These are phyloP conservation scores for Aphanomyces euteiches DNA, from an alignment of 352 stramenopile species.

Conservation along the genomic window DNA sequence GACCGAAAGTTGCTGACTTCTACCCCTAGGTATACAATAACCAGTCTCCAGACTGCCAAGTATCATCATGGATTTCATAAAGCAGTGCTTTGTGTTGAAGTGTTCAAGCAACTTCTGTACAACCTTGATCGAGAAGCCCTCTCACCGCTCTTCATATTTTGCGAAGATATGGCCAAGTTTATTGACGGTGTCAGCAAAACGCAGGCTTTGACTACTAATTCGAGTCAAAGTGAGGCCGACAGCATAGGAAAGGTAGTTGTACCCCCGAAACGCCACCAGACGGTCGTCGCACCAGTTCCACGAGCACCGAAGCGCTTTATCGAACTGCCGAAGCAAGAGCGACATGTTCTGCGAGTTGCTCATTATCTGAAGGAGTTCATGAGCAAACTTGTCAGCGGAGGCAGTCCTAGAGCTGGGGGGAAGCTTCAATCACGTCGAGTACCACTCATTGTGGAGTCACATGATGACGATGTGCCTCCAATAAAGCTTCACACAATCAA, in stretches of 20 bases:
- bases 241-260: not conserved
- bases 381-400: not conserved
- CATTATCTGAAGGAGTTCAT: slow-evolving; percentile 14
- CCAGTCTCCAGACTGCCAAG: not conserved
- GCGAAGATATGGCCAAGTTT: not conserved
- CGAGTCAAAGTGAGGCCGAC: not conserved
- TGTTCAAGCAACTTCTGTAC: slow-evolving; percentile 17
- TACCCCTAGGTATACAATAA: slow-evolving; percentile 8
- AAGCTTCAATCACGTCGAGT: slow-evolving; percentile 8
- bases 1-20: not conserved
- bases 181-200: not conserved
- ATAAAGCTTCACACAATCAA: slow-evolving; percentile 1
- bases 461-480: no score
- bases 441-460: not conserved
- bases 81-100: slow-evolving; percentile 10
- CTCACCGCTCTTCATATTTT: slow-evolving; percentile 7
- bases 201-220: not conserved
- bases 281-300: not conserved
- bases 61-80: slow-evolving; percentile 21
- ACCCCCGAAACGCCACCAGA: not conserved
- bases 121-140: slow-evolving; percentile 7
- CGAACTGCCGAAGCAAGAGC: slow-evolving; percentile 21
- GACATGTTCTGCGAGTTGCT: slow-evolving; percentile 18
- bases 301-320: slow-evolving; percentile 22
- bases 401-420: not conserved